These are phyloP conservation scores for Mucor saturninus DNA, from an alignment of 371 early-diverging fungal genomes.

Conservation along the genomic window DNA sequence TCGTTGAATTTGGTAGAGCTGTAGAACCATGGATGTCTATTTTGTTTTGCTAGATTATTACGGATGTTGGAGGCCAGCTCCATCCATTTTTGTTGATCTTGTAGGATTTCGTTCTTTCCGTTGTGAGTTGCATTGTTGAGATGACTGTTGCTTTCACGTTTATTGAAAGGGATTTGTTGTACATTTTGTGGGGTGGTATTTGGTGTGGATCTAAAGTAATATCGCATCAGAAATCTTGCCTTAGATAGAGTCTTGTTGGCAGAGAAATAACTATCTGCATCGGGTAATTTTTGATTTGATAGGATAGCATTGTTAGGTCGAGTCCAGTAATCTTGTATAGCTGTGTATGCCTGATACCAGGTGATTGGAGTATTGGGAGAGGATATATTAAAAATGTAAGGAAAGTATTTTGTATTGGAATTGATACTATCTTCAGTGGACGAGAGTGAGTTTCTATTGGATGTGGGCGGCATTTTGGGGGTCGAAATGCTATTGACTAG, in stretches of 20 bases:
- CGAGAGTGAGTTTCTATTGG: slow-evolving; percentile 3
- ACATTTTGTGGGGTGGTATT: neutral
- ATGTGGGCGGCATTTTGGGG: slow-evolving; percentile 8
- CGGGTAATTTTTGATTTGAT: slow-evolving; percentile 17
- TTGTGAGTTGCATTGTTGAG: neutral
- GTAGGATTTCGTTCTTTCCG: neutral
- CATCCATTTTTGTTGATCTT: slow-evolving; percentile 32
- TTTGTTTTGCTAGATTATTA: slow-evolving; percentile 20
- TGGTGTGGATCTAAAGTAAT: slow-evolving; percentile 28
- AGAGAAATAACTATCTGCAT: slow-evolving; percentile 27
- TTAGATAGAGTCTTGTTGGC: slow-evolving; percentile 28
- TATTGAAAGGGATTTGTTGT: neutral
- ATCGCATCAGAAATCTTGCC: slow-evolving; percentile 33
- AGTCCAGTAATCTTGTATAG: slow-evolving; percentile 37
- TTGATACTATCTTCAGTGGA: neutral
- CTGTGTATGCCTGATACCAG: slow-evolving; percentile 33
- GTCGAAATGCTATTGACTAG: slow-evolving; percentile 5
- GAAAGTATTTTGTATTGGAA: slow-evolving; percentile 13
- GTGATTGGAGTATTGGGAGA: slow-evolving; percentile 10
- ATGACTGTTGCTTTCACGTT: neutral
- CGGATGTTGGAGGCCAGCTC: slow-evolving; percentile 38
- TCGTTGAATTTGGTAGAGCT: slow-evolving; percentile 7
- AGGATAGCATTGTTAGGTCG: slow-evolving; percentile 21
- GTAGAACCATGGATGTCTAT: slow-evolving; percentile 13
- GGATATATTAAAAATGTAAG: slow-evolving; percentile 30